Conservation (phyloP, 2,329 filamentous ascomycete genomes). For the Ophiocordyceps unilateralis region DNA sequence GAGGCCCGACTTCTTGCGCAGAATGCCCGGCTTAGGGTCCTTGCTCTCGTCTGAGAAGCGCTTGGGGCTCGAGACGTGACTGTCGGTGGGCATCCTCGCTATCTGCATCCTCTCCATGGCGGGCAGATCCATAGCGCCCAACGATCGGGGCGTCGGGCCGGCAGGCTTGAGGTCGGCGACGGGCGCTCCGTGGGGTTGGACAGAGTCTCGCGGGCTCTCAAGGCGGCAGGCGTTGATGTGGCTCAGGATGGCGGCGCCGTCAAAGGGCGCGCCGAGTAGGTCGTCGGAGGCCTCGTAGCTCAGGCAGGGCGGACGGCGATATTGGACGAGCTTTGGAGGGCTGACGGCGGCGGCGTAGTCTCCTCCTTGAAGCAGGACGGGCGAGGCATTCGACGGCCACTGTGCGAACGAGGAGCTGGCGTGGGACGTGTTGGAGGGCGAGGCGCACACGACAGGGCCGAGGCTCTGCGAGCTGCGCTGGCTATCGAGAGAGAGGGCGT, state of each 20-base stretch:
- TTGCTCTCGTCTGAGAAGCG: slow-evolving; percentile 65
- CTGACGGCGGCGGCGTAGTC: slow-evolving; percentile 5
- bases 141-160: slow-evolving; percentile 44
- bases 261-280: slow-evolving; percentile 47
- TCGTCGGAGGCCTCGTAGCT: slow-evolving; percentile 30
- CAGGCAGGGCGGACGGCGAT: slow-evolving; percentile 4
- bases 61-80: slow-evolving; percentile 37
- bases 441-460: slow-evolving; percentile 32
- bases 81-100: slow-evolving; percentile 25
- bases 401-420: slow-evolving; percentile 27
- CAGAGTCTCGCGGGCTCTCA: slow-evolving; percentile 14
- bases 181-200: slow-evolving; percentile 21
- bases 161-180: slow-evolving; percentile 32
- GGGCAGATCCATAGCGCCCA: slow-evolving; percentile 17
- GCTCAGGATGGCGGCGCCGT: slow-evolving; percentile 43
- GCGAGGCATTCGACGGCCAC: slow-evolving; percentile 28
- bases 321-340: slow-evolving; percentile 8
- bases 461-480: slow-evolving; percentile 48
- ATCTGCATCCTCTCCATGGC: slow-evolving; percentile 21
- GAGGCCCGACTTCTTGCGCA: slow-evolving; percentile 76
- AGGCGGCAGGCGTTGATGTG: slow-evolving; percentile 37
- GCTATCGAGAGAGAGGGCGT: slow-evolving; percentile 40
- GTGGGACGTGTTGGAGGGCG: slow-evolving; percentile 30
- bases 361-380: slow-evolving; percentile 26
- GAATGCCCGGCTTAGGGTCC: slow-evolving; percentile 40